Base-by-base conservation (phyloP, 768 basidiomycete genomes). In the Amanita rimosa region DNA sequence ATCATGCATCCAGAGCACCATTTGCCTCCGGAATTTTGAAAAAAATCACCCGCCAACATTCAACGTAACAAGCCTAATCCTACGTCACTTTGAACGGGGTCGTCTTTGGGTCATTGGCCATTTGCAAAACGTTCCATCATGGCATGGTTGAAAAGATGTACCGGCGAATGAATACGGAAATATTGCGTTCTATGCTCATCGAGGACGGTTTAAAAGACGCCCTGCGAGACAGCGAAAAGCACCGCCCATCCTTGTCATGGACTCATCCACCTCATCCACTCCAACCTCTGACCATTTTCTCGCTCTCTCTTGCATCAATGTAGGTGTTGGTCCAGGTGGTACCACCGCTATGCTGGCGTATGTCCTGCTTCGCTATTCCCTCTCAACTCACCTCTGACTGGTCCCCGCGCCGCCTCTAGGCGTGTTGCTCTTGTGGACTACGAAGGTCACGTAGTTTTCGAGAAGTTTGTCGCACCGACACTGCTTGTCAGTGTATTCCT, bases 341-440 rank as follows among this genome's bases (percentile, higher is more conserved):
- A 82, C 82, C 13, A 90, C 87, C 1, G 76, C 81, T 34, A 84
- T 90, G 80, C 69, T 90, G 31, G 87, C 85, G 87, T 88, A 67
- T 53, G 82, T 72, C 37, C 8, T 16, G 6, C n/a, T 35, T 35
- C 22, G 8, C n/a, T 34, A 11, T 31, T 46, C 46, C n/a, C 27
- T 48, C 37, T 45, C 11, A 6, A 29, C 31, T 36, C 10, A 16
- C 13, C 24, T 44, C 42, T 41, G 41, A 43, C n/a, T n/a, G n/a
- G n/a, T n/a, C n/a, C n/a, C n/a, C 40, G n/a, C 31, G 8, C 33
- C 43, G 38, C 41, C 29, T 14, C 38, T 10, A 75, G 73, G 24
- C 71, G 70, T 8, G 68, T 73, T 16, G 72, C 76, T 29, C 60
- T 81, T 26, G 72, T 79, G 37, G 69, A 80, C 56, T 80, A 71